Percentiles rank a stretch among this genome's conserved stretches.
Evolutionary conservation across 2,329 filamentous ascomycete genomes (phyloP).

Genomic region (Clonostachys solani): DNA sequence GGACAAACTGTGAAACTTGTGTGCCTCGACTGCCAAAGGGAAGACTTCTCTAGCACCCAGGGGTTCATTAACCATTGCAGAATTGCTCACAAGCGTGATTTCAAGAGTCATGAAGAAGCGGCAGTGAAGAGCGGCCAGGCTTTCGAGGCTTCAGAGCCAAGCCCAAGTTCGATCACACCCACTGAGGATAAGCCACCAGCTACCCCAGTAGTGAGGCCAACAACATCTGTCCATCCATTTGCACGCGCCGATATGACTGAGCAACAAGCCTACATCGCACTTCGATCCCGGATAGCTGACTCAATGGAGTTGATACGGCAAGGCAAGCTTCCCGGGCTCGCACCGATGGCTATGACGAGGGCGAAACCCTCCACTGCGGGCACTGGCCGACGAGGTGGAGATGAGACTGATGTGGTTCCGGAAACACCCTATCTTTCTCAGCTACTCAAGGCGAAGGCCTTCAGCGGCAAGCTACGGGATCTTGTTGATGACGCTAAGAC

Average conservation of each 20-base stretch:
- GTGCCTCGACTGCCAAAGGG: constrained; percentile 81
- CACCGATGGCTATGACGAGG: neutral
- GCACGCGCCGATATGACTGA: constrained; percentile 40
- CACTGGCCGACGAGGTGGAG: neutral
- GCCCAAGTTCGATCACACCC: constrained; percentile 4
- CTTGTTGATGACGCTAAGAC: constrained; percentile 56
- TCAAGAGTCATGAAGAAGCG: constrained; percentile 93
- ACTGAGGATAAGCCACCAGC: constrained; percentile 14
- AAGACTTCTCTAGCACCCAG: constrained; percentile 93
- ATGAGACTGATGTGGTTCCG: constrained; percentile 37
- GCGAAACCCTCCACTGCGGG: neutral
- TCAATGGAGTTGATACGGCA: constrained; percentile 27
- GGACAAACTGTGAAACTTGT: constrained; percentile 85
- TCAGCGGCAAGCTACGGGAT: constrained; percentile 54
- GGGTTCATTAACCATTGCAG: constrained; percentile 99
- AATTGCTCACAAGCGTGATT: constrained; percentile 89
- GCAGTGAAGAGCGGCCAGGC: constrained; percentile 82
- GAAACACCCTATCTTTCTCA: constrained; percentile 65
- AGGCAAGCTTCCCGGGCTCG: neutral
- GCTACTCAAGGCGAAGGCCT: constrained; percentile 57
- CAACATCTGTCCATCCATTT: constrained; percentile 19
- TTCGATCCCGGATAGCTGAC: constrained; percentile 40
- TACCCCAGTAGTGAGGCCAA: constrained; percentile 2
- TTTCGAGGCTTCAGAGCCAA: constrained; percentile 47
- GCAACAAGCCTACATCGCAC: constrained; percentile 36